These are phyloP conservation scores for Tylopilus intermedius DNA, from an alignment of 768 basidiomycete species.

Conservation along the genomic window DNA sequence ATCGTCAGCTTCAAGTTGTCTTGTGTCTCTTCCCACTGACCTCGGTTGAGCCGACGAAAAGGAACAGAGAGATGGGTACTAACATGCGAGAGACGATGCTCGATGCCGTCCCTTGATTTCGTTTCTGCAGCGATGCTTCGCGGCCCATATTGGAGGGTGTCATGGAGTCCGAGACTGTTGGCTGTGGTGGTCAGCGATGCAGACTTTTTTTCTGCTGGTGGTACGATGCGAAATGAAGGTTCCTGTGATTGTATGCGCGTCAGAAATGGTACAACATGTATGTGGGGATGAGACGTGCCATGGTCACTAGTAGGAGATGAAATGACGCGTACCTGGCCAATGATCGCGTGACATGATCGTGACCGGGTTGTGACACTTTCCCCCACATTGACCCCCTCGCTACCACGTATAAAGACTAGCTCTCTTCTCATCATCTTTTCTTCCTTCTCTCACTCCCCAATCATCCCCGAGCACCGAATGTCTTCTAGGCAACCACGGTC, in stretches of 20 bases:
- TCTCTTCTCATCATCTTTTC: neutral
- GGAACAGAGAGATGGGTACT: slow-evolving; percentile 18
- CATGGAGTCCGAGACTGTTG: slow-evolving; percentile 79
- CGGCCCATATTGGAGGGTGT: slow-evolving; percentile 81
- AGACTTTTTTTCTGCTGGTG: slow-evolving; percentile 46
- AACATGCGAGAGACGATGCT: slow-evolving; percentile 74
- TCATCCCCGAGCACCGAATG: slow-evolving; percentile 28
- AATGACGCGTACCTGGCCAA: slow-evolving; percentile 16
- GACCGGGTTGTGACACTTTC: slow-evolving; percentile 27
- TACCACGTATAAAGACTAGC: slow-evolving; percentile 10
- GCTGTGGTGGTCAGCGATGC: slow-evolving; percentile 66
- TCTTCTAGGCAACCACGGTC: slow-evolving; percentile 53
- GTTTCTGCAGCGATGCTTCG: slow-evolving; percentile 75
- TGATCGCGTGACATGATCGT: slow-evolving; percentile 23
- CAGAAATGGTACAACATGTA: neutral
- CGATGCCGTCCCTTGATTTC: slow-evolving; percentile 55
- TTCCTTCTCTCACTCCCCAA: neutral
- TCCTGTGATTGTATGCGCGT: slow-evolving; percentile 27
- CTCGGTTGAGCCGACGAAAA: neutral
- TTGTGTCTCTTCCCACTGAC: slow-evolving; percentile 91
- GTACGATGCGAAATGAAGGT: slow-evolving; percentile 60
- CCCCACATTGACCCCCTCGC: slow-evolving; percentile 13
- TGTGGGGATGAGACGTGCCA: slow-evolving; percentile 15
- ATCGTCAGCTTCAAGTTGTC: slow-evolving; percentile 81
- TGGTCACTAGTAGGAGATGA: slow-evolving; percentile 9